A percentile compares a stretch with the other conserved stretches of the same genome.
Conservation (phyloP, 2,329 filamentous ascomycete genomes). For the Microsporum canis region DNA sequence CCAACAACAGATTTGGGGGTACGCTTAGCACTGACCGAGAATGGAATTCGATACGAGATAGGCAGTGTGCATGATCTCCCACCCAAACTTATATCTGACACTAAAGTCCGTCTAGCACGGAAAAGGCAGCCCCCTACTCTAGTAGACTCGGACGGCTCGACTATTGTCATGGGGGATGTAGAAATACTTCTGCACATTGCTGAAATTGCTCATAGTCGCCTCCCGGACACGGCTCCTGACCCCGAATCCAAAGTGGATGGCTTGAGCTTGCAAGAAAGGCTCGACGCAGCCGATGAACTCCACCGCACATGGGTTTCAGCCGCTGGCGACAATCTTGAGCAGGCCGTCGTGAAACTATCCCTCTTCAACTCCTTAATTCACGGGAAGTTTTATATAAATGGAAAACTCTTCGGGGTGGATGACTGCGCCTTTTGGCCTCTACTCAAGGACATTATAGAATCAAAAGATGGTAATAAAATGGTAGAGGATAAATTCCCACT, state of each 20-base stretch:
- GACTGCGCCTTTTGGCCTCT: conserved; percentile 37
- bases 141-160: conserved; percentile 20
- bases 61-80: conserved; percentile 1
- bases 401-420: conserved; percentile 28
- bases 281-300: conserved; percentile 4
- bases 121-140: conserved; percentile 4
- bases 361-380: conserved; percentile 16
- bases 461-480: conserved; percentile 11
- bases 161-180: conserved; percentile 21
- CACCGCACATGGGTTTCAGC: conserved; percentile 1
- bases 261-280: conserved; percentile 21
- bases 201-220: conserved; percentile 8
- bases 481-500: conserved; percentile 23
- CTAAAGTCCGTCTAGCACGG: not conserved
- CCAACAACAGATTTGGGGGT: conserved; percentile 29
- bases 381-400: conserved; percentile 27
- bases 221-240: conserved; percentile 5
- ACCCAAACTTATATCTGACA: not conserved
- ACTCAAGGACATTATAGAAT: conserved; percentile 26
- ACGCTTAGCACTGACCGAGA: conserved; percentile 29
- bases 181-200: conserved; percentile 26
- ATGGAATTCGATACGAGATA: conserved; percentile 27
- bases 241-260: conserved; percentile 19
- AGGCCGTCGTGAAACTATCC: not conserved
- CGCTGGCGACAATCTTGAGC: not conserved